phyloP scores from a whole-genome alignment of 2,329 filamentous ascomycete genomes.

The Zymoseptoria ardabiliae region DNA sequence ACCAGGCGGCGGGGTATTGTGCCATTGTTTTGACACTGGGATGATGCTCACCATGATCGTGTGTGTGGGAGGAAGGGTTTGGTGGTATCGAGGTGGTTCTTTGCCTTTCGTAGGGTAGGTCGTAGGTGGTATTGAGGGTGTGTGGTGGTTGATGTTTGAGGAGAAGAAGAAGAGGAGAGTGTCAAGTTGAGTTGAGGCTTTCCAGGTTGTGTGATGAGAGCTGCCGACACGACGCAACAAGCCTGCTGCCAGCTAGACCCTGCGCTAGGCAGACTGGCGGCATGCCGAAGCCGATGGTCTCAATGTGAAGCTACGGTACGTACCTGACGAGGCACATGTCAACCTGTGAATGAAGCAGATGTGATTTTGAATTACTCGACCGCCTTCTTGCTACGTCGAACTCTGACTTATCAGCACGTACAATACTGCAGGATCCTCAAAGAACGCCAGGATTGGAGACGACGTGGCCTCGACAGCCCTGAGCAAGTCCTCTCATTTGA shows the following conservation, averaged over 20 bases:
- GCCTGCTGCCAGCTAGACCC: not conserved
- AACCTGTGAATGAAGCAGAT: not conserved
- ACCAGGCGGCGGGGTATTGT: conserved; percentile 17
- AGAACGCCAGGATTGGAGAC: not conserved
- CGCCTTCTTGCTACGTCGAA: not conserved
- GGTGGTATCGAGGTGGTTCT: conserved; percentile 22
- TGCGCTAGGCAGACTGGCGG: not conserved
- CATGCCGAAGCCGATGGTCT: not conserved
- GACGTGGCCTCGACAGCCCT: not conserved
- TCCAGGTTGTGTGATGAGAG: not conserved
- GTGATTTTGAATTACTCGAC: not conserved
- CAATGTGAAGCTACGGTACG: not conserved
- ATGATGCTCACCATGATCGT: not conserved
- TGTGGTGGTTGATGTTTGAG: not conserved
- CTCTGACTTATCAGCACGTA: too few species aligned
- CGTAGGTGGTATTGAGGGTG: not conserved
- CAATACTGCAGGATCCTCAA: too few species aligned
- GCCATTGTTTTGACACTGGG: not conserved
- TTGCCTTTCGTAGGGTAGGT: conserved; percentile 1
- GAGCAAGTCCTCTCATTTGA: not conserved
- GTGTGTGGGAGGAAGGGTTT: not conserved
- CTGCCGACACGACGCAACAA: not conserved
- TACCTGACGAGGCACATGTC: not conserved
- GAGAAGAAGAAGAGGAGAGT: not conserved
- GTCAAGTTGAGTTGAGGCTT: conserved; percentile 1